phyloP scores from a whole-genome alignment of 2,329 filamentous ascomycete species.

The Trichophyton rubrum region DNA sequence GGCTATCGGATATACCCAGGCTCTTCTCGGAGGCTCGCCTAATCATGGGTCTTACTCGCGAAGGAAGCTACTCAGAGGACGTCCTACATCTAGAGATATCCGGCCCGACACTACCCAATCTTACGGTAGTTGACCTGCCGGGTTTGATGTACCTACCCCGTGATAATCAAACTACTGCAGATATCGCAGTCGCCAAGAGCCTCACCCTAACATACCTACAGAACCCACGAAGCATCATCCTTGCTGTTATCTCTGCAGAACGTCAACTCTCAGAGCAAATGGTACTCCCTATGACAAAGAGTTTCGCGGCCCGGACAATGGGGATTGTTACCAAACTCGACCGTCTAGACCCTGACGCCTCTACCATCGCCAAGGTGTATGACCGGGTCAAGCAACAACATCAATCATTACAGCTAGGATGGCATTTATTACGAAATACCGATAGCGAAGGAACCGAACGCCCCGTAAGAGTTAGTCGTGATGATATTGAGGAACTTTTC shows the following conservation, averaged over 20 bases:
- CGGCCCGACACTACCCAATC: conserved; percentile 46
- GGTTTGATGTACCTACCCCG: conserved; percentile 46
- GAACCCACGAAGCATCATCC: conserved; percentile 33
- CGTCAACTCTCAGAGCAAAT: conserved; percentile 33
- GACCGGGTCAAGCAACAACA: conserved; percentile 32
- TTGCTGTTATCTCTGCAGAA: conserved; percentile 36
- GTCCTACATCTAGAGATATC: conserved; percentile 48
- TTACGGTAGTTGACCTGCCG: conserved; percentile 51
- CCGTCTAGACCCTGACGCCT: conserved; percentile 24
- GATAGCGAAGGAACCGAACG: conserved; percentile 23
- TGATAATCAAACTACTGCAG: conserved; percentile 41
- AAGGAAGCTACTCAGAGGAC: conserved; percentile 27
- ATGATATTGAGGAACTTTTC: conserved; percentile 24
- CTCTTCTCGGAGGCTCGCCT: conserved; percentile 19
- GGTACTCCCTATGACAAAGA: conserved; percentile 27
- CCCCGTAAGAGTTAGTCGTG: conserved; percentile 15
- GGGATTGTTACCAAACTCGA: conserved; percentile 41
- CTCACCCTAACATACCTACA: conserved; percentile 34
- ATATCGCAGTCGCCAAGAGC: conserved; percentile 41
- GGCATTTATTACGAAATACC: conserved; percentile 39
- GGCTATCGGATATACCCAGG: conserved; percentile 16
- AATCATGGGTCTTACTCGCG: conserved; percentile 16
- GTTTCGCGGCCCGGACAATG: conserved; percentile 26
- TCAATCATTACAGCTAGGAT: conserved; percentile 34
- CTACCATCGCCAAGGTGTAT: conserved; percentile 25